A percentile compares a stretch with the other conserved stretches of the same genome.
These are phyloP conservation scores for Didymosphaeria variabile DNA, from an alignment of 2,329 filamentous ascomycete genomes.

Conservation along the genomic window DNA sequence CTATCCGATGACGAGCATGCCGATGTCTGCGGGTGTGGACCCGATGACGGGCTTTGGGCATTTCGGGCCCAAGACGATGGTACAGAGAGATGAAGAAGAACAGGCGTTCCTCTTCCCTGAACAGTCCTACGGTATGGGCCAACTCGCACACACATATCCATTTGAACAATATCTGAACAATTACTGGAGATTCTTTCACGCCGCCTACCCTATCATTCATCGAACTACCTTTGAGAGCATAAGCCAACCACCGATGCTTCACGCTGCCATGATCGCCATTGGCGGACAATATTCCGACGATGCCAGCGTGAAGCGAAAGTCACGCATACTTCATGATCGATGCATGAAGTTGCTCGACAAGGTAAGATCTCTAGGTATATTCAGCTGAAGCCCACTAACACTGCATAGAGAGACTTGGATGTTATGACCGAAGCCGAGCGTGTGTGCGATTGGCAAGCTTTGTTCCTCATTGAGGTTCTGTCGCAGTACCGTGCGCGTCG, in stretches of 20 bases:
- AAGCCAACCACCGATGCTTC: conserved; percentile 53
- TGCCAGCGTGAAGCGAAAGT: conserved; percentile 45
- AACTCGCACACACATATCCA: conserved; percentile 40
- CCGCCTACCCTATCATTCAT: conserved; percentile 56
- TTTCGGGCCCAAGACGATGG: conserved; percentile 43
- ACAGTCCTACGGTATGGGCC: conserved; percentile 50
- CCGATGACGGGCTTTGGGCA: conserved; percentile 36
- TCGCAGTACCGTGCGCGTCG: conserved; percentile 54
- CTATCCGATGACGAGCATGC: conserved; percentile 37
- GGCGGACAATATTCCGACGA: conserved; percentile 53
- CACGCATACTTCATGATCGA: conserved; percentile 51
- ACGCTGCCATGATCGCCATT: conserved; percentile 55
- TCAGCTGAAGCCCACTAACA: conserved; percentile 25
- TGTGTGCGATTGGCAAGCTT: conserved; percentile 55
- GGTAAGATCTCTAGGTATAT: conserved; percentile 27
- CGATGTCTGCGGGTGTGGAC: conserved; percentile 29
- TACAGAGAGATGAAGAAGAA: conserved; percentile 49
- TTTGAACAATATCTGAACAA: conserved; percentile 54
- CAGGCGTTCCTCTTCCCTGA: conserved; percentile 45
- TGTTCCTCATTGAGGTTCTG: conserved; percentile 55
- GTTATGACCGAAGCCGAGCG: conserved; percentile 37
- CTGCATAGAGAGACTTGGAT: conserved; percentile 37
- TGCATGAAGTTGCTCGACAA: conserved; percentile 53
- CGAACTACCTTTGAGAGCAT: conserved; percentile 49
- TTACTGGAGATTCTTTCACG: conserved; percentile 58